These are phyloP conservation scores for Fragaria ananassa DNA, from an alignment of 306 rosid genomes.

Conservation along the genomic window DNA sequence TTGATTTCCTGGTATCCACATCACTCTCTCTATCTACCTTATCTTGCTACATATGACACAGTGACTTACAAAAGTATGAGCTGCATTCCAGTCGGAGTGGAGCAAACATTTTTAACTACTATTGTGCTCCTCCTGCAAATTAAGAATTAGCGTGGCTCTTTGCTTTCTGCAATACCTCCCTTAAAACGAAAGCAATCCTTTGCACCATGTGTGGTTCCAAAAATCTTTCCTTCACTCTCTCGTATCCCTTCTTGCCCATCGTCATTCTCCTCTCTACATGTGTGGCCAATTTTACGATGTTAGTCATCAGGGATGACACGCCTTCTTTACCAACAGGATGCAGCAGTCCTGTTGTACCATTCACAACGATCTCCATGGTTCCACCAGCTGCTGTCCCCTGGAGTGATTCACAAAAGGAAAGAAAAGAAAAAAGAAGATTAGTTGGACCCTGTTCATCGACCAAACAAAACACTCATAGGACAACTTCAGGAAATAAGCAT, in stretches of 20 bases:
- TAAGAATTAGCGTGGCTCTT: constrained; percentile 36
- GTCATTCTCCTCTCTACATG: constrained; percentile 88
- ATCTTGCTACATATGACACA: constrained; percentile 31
- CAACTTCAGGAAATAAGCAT: not conserved
- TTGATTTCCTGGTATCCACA: not conserved
- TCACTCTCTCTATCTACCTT: constrained; percentile 4
- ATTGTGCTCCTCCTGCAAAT: constrained; percentile 5
- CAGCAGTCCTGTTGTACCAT: constrained; percentile 74
- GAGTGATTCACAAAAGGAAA: not conserved
- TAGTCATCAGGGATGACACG: constrained; percentile 54
- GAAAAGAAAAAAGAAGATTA: not conserved
- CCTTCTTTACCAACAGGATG: constrained; percentile 84
- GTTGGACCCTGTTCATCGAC: not conserved
- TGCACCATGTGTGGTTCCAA: constrained; percentile 77
- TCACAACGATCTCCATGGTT: constrained; percentile 83
- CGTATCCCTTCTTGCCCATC: constrained; percentile 76
- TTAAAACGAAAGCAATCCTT: constrained; percentile 77
- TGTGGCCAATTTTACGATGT: constrained; percentile 77
- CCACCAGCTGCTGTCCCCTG: constrained; percentile 97
- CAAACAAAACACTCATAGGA: not conserved
- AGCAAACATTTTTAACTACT: no score
- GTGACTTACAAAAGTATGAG: not conserved
- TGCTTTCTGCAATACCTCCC: constrained; percentile 60
- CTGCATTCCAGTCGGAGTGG: not conserved
- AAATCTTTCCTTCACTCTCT: constrained; percentile 76